A percentile compares a stretch with the other conserved stretches of the same genome.
phyloP scores from a whole-genome alignment of 225 moss, liverwort and hornwort genomes.

The Takakia lepidozioides region DNA sequence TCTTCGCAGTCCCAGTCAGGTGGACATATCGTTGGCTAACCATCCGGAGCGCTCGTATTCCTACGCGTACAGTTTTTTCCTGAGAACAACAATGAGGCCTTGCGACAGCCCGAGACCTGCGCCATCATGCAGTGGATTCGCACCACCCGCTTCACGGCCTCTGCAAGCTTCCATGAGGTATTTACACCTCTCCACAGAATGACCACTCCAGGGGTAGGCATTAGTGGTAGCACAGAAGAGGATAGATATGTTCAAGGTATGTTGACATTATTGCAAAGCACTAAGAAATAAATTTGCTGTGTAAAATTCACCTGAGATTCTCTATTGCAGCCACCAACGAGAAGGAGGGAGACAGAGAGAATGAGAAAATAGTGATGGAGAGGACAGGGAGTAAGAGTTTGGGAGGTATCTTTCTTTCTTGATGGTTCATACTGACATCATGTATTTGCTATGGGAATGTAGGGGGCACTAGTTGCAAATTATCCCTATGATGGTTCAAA shows the following conservation, averaged over 20 bases:
- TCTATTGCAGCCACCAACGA: too few relatives aligned
- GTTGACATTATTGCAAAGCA: too few relatives aligned
- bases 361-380: too few relatives aligned
- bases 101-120: conserved; percentile 73
- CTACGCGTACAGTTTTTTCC: conserved; percentile 44
- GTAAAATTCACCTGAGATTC: too few relatives aligned
- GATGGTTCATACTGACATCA: too few relatives aligned
- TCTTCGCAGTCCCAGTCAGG: conserved; percentile 15
- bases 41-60: conserved; percentile 3
- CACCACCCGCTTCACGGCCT: conserved; percentile 58
- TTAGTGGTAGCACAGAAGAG: too few relatives aligned
- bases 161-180: conserved; percentile 98
- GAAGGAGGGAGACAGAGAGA: too few relatives aligned
- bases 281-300: too few relatives aligned
- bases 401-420: too few relatives aligned
- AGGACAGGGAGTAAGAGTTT: too few relatives aligned
- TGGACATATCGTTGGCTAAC: conserved; percentile 12
- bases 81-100: conserved; percentile 46
- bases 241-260: too few relatives aligned
- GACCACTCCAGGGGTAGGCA: too few relatives aligned
- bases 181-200: conserved; percentile 1
- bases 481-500: conserved; percentile 86
- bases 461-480: conserved; percentile 91
- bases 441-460: conserved; percentile 3
- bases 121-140: conserved; percentile 77